Conservation (phyloP, 106 monocot species). For the Ottelia alismoides region DNA sequence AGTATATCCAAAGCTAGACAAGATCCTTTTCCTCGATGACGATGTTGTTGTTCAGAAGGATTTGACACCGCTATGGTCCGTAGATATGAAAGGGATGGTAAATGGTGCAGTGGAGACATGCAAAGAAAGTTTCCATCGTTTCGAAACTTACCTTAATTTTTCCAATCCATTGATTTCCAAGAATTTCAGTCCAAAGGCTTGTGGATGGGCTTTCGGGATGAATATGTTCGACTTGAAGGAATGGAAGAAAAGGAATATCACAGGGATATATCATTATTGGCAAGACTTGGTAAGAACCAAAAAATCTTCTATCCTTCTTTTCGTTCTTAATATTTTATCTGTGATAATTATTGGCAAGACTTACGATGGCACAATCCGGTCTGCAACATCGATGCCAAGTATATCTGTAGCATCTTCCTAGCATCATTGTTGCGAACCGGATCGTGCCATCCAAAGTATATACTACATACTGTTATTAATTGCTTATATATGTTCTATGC, state of each 20-base stretch:
- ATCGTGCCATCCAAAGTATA: no score
- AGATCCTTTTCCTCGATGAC: constrained; percentile 55
- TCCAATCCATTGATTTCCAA: constrained; percentile 35
- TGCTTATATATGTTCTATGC: no score
- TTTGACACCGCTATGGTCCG: constrained; percentile 50
- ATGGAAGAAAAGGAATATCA: constrained; percentile 38
- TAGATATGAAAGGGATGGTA: constrained; percentile 50
- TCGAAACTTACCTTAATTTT: constrained; percentile 37
- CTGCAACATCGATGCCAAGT: no score
- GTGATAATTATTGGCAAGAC: no score
- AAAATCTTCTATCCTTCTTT: no score
- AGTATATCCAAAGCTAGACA: constrained; percentile 43
- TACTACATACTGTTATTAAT: no score
- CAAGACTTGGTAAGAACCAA: constrained; percentile 48
- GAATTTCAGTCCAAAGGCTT: constrained; percentile 36
- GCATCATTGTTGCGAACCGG: no score
- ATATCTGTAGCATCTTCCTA: no score
- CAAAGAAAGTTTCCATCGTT: constrained; percentile 27
- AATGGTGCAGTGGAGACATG: constrained; percentile 60
- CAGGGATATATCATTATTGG: constrained; percentile 48
- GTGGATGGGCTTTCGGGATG: constrained; percentile 58
- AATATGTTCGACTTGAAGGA: constrained; percentile 47
- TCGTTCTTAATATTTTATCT: no score
- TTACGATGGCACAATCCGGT: no score
- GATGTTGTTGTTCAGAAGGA: constrained; percentile 57